These are phyloP conservation scores for Abrus pulchellus DNA, from an alignment of 306 rosid genomes.

Conservation along the genomic window DNA sequence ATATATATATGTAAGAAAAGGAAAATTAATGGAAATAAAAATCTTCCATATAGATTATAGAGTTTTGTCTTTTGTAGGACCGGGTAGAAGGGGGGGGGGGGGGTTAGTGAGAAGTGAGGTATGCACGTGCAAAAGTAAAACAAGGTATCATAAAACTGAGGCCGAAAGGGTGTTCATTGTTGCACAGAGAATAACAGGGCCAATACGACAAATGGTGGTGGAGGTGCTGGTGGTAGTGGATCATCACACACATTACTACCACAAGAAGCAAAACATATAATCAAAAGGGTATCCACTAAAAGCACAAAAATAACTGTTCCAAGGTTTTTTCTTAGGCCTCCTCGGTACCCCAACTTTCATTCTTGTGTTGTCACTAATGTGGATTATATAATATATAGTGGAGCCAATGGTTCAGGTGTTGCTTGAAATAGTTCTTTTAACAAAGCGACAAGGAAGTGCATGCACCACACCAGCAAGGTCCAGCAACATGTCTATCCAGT, in stretches of 20 bases:
- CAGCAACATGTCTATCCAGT: constrained; percentile 29
- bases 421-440: constrained; percentile 39
- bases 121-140: constrained; percentile 55
- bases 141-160: constrained; percentile 40
- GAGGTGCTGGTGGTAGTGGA: constrained; percentile 83
- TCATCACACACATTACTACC: constrained; percentile 61
- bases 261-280: constrained; percentile 54
- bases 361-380: constrained; percentile 48
- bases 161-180: constrained; percentile 51
- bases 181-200: constrained; percentile 52
- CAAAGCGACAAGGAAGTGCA: constrained; percentile 44
- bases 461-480: constrained; percentile 36
- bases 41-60: not conserved
- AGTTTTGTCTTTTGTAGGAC: constrained; percentile 42
- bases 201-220: constrained; percentile 80
- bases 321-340: constrained; percentile 23
- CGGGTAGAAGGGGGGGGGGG: constrained; percentile 36
- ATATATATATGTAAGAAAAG: no score
- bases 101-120: constrained; percentile 40
- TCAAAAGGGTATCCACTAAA: constrained; percentile 55
- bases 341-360: constrained; percentile 38
- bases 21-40: no score
- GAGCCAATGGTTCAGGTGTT: constrained; percentile 52
- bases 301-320: constrained; percentile 44
- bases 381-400: constrained; percentile 49